Evolutionary conservation across 345 rosid species (phyloP).

Genomic region (Turnera subulata): DNA sequence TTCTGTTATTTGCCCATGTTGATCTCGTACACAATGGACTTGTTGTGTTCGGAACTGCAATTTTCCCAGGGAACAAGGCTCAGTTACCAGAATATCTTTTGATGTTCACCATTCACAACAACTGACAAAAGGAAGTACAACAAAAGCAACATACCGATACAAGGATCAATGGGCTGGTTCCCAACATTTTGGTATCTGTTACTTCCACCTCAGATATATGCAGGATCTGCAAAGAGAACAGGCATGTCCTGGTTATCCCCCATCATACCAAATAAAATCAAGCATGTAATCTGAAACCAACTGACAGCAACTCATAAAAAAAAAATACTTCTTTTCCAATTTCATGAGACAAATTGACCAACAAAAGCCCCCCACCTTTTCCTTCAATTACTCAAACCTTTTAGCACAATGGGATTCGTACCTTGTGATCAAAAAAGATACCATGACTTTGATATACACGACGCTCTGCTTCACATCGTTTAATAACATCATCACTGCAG

Average conservation of each 20-base stretch:
- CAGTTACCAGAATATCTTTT: not conserved
- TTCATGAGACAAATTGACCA: no score
- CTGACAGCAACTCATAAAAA: no score
- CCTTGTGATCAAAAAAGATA: slow-evolving; percentile 78
- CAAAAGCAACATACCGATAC: slow-evolving; percentile 47
- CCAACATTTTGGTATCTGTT: slow-evolving; percentile 91
- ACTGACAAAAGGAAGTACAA: not conserved
- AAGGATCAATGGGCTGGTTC: slow-evolving; percentile 66
- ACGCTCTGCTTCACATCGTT: slow-evolving; percentile 75
- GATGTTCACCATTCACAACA: not conserved
- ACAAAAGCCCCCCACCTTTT: no score
- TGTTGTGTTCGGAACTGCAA: slow-evolving; percentile 89
- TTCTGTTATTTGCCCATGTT: slow-evolving; percentile 66
- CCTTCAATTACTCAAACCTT: no score
- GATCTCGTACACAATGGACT: slow-evolving; percentile 73
- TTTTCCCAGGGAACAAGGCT: slow-evolving; percentile 4
- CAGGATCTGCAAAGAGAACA: slow-evolving; percentile 55
- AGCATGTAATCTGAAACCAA: not conserved
- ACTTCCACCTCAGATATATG: slow-evolving; percentile 88
- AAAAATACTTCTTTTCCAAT: no score
- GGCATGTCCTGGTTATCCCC: not conserved
- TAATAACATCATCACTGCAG: slow-evolving; percentile 73
- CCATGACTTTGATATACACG: slow-evolving; percentile 62
- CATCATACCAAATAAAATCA: not conserved
- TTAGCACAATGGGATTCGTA: slow-evolving; percentile 17